Evolutionary conservation across 208 protist genomes (phyloP).

Genomic region (Herpetomonas samuelpessoai): DNA sequence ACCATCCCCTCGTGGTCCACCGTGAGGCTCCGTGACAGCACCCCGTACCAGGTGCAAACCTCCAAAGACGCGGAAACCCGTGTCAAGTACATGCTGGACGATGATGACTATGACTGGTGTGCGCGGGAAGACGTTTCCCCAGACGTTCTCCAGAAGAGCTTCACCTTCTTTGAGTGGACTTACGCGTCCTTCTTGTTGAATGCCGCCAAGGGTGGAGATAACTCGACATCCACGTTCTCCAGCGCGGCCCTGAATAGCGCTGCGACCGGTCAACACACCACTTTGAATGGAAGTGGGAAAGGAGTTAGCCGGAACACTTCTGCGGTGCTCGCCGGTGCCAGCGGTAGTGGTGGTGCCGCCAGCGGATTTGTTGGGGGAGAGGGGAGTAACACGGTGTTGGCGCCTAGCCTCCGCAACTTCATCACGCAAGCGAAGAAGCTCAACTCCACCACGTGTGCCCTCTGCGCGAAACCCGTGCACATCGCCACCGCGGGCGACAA

Average conservation of each 20-base stretch:
- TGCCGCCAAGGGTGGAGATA: not conserved
- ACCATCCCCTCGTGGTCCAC: constrained; percentile 27
- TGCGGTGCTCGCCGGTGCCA: not conserved
- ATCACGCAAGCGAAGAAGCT: not conserved
- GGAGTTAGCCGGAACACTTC: not conserved
- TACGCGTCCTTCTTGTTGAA: constrained; percentile 47
- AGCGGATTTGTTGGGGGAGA: not conserved
- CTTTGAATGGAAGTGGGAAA: not conserved
- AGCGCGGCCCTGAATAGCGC: not conserved
- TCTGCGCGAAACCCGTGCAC: constrained; percentile 11
- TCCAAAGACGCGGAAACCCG: constrained; percentile 40
- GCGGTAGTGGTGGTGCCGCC: constrained; percentile 6
- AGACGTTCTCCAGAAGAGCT: constrained; percentile 33
- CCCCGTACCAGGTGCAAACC: constrained; percentile 48
- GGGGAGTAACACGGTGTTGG: not conserved
- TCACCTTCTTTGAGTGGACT: constrained; percentile 67
- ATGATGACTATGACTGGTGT: constrained; percentile 75
- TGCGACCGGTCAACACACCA: not conserved
- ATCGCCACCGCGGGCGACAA: not conserved
- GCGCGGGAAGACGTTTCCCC: constrained; percentile 16
- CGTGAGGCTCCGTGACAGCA: constrained; percentile 14
- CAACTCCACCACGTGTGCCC: constrained; percentile 3
- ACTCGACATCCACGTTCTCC: constrained; percentile 3
- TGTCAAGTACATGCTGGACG: constrained; percentile 59
- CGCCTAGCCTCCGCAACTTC: not conserved